phyloP scores from a whole-genome alignment of 148 eudicot genomes.

The Arbutus unedo region DNA sequence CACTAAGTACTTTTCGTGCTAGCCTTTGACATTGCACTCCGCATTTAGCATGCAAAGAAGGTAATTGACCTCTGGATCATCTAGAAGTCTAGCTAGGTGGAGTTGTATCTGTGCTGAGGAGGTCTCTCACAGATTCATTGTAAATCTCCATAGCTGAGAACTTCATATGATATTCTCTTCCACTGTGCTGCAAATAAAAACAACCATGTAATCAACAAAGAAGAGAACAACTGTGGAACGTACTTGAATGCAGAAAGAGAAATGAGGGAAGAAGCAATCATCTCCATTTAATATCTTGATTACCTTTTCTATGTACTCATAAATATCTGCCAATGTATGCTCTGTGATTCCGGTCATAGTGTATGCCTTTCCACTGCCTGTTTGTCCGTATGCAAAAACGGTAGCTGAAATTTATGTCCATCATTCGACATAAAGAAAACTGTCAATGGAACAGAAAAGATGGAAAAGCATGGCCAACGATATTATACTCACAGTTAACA shows the following conservation, averaged over 20 bases:
- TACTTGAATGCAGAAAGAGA: not conserved
- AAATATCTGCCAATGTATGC: slow-evolving; percentile 77
- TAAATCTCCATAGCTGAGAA: slow-evolving; percentile 98
- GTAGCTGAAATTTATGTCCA: slow-evolving; percentile 53
- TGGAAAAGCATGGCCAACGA: slow-evolving; percentile 5
- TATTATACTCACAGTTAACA: slow-evolving; percentile 70
- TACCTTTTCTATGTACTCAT: slow-evolving; percentile 80
- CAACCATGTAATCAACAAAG: slow-evolving; percentile 20
- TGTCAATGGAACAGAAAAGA: slow-evolving; percentile 16
- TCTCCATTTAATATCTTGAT: not conserved
- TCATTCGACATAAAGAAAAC: slow-evolving; percentile 2
- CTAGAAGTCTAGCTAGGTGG: slow-evolving; percentile 89
- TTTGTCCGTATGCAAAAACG: slow-evolving; percentile 96
- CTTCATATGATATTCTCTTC: slow-evolving; percentile 72
- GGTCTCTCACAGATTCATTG: slow-evolving; percentile 93
- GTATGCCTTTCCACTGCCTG: slow-evolving; percentile 96
- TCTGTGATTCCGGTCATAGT: slow-evolving; percentile 98
- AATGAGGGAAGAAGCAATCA: not conserved
- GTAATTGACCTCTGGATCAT: slow-evolving; percentile 88
- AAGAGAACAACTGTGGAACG: slow-evolving; percentile 1
- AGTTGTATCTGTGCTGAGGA: slow-evolving; percentile 60
- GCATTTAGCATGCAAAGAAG: not conserved
- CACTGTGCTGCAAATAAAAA: slow-evolving; percentile 58
- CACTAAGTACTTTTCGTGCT: too few species aligned
- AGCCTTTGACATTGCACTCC: too few species aligned